Conservation (phyloP, 1,284 basidiomycete genomes). For the Apiotrichum akiyoshidainum region DNA sequence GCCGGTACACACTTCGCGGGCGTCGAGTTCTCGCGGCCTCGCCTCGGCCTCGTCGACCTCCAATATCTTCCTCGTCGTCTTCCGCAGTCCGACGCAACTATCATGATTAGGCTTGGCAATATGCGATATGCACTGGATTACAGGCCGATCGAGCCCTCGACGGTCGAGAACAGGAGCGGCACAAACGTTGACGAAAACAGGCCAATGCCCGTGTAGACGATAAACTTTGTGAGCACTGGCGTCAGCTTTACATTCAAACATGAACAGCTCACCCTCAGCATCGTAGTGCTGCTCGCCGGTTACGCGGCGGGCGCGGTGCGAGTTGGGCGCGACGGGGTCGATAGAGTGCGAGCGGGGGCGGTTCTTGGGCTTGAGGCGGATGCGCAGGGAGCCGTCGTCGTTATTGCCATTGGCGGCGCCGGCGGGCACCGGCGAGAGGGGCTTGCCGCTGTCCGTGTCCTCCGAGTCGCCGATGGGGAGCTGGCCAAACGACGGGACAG, state of each 20-base stretch:
- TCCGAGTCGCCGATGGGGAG: slow-evolving; percentile 48
- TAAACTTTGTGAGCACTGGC: slow-evolving; percentile 80
- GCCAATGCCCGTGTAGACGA: slow-evolving; percentile 84
- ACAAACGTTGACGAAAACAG: slow-evolving; percentile 62
- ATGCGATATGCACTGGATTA: background rate
- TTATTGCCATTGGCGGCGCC: background rate
- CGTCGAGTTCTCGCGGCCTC: too few species aligned
- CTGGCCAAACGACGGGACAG: slow-evolving; percentile 82
- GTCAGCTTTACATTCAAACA: background rate
- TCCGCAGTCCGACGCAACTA: too few species aligned
- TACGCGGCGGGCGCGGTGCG: background rate
- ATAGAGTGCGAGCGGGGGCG: slow-evolving; percentile 2
- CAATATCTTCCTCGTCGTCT: too few species aligned
- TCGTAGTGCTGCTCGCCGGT: slow-evolving; percentile 51
- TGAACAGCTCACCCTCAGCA: slow-evolving; percentile 66
- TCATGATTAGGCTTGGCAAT: too few species aligned
- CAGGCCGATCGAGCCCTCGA: slow-evolving; percentile 48
- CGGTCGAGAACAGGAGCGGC: slow-evolving; percentile 65
- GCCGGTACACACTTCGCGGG: too few species aligned
- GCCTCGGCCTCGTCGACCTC: too few species aligned
- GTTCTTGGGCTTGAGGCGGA: background rate
- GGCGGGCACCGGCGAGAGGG: background rate
- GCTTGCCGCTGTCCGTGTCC: slow-evolving; percentile 36
- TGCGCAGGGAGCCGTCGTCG: background rate
- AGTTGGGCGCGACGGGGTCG: slow-evolving; percentile 14